phyloP scores from a whole-genome alignment of 768 basidiomycete genomes.

The Termitomyces sp. region DNA sequence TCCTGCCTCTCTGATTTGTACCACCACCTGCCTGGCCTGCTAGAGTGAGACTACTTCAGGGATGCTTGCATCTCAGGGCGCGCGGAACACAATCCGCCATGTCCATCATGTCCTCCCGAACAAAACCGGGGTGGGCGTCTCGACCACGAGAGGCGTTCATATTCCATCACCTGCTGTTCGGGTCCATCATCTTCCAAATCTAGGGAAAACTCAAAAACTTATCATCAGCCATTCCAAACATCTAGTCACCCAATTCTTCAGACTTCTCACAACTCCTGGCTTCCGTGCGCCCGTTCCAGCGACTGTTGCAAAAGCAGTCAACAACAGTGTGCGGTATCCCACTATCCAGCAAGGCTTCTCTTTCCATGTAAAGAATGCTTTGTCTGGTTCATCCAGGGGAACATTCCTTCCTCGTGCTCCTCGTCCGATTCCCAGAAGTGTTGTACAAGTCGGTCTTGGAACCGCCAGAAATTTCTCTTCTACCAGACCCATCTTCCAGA shows the following conservation, averaged over 20 bases:
- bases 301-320: conserved; percentile 20
- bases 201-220: conserved; percentile 35
- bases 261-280: conserved; percentile 54
- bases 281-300: conserved; percentile 23
- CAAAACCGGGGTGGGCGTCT: conserved; percentile 16
- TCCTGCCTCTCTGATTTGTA: background rate
- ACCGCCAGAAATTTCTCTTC: conserved; percentile 72
- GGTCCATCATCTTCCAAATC: conserved; percentile 15
- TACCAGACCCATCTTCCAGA: conserved; percentile 71
- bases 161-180: conserved; percentile 32
- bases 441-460: conserved; percentile 70
- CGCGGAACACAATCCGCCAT: conserved; percentile 34
- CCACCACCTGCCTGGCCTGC: background rate
- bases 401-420: conserved; percentile 58
- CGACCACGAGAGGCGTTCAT: conserved; percentile 36
- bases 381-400: conserved; percentile 38
- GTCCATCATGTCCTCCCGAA: conserved; percentile 27
- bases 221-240: conserved; percentile 49
- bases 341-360: conserved; percentile 54
- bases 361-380: conserved; percentile 43
- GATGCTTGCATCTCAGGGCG: conserved; percentile 39
- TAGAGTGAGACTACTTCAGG: background rate
- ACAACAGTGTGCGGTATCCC: conserved; percentile 25
- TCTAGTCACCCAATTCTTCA: conserved; percentile 49
- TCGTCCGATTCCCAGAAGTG: conserved; percentile 34